phyloP scores from a whole-genome alignment of 176 grass and related monocot genomes.

The Oryza rufipogon region DNA sequence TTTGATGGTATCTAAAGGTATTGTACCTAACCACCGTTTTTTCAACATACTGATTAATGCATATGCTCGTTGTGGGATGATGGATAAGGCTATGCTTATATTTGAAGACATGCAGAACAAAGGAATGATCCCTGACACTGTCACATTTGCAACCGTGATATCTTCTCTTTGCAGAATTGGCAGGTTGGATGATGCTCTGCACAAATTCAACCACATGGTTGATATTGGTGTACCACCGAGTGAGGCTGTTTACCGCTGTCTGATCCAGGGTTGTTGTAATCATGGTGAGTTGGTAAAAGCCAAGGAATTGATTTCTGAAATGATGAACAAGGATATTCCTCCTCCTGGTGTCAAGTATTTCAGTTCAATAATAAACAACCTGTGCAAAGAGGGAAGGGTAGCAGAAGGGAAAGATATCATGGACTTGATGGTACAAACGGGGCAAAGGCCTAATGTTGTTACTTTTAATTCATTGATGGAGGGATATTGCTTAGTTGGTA shows the following conservation, averaged over 20 bases:
- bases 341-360: background rate
- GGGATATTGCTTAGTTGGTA: constrained; percentile 5
- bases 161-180: background rate
- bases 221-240: background rate
- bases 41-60: constrained; percentile 31
- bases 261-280: constrained; percentile 33
- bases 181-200: constrained; percentile 31
- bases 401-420: constrained; percentile 8
- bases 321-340: background rate
- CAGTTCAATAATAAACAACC: constrained; percentile 20
- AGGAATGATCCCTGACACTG: background rate
- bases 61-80: background rate
- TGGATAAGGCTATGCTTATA: constrained; percentile 14
- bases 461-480: background rate
- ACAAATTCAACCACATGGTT: constrained; percentile 21
- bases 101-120: constrained; percentile 19
- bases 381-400: constrained; percentile 36
- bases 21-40: background rate
- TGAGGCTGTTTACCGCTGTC: background rate
- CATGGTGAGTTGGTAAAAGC: constrained; percentile 42
- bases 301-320: constrained; percentile 41
- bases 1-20: background rate
- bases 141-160: constrained; percentile 31
- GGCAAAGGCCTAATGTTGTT: constrained; percentile 10
- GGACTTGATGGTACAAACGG: constrained; percentile 22